Percentiles rank a stretch among this genome's conserved stretches.
Evolutionary conservation across 495 filamentous ascomycete genomes (phyloP).

Genomic region (Umbilicaria muhlenbergii): DNA sequence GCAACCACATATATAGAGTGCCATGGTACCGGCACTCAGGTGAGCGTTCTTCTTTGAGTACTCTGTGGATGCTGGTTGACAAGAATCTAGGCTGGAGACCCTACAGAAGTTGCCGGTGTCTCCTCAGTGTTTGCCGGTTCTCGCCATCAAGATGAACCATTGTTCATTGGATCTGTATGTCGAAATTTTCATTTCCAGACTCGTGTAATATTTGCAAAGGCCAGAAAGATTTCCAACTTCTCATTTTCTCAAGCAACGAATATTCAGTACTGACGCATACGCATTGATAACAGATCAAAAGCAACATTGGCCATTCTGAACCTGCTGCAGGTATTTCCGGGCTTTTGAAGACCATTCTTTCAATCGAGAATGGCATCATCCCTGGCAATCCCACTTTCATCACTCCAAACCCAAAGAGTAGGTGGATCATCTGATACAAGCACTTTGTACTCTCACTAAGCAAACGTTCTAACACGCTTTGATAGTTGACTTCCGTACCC

Average conservation of each 20-base stretch:
- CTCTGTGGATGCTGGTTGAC: too few species aligned
- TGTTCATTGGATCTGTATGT: conserved; percentile 13
- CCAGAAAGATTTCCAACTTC: too few species aligned
- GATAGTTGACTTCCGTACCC: conserved; percentile 1
- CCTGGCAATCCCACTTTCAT: conserved; percentile 6
- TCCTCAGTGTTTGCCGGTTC: conserved; percentile 9
- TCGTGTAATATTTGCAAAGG: too few species aligned
- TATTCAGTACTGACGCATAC: too few species aligned
- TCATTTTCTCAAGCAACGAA: too few species aligned
- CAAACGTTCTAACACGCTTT: too few species aligned
- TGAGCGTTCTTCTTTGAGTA: too few species aligned
- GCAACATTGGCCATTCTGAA: conserved; percentile 22
- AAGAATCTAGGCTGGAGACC: conserved; percentile 18
- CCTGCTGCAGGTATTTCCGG: conserved; percentile 25
- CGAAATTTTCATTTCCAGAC: conserved; percentile 2
- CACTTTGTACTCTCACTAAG: too few species aligned
- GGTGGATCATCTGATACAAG: too few species aligned
- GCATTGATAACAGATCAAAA: conserved; percentile 18
- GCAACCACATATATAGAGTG: conserved; percentile 30
- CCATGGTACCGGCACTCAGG: conserved; percentile 41
- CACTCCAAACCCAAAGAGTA: background rate
- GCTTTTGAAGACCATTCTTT: conserved; percentile 27
- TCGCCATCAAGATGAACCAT: conserved; percentile 8
- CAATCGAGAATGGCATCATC: conserved; percentile 17
- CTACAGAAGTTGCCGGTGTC: conserved; percentile 15